These are phyloP conservation scores for Magnaporthiopsis incrustans DNA, from an alignment of 2,329 filamentous ascomycete species.

Conservation along the genomic window DNA sequence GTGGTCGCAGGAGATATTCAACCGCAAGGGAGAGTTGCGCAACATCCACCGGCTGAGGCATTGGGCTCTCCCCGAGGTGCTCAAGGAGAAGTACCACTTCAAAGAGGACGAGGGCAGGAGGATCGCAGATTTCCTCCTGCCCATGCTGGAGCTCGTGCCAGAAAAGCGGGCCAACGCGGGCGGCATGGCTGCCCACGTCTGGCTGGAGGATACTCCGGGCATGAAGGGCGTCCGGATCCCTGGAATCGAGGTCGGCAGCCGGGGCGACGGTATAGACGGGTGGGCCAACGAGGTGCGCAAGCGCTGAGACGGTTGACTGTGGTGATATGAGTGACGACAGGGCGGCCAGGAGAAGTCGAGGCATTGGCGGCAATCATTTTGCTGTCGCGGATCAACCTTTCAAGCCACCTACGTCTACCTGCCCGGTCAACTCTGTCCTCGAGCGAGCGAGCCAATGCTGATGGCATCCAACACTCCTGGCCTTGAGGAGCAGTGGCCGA, in stretches of 20 bases:
- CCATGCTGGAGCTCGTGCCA: conserved; percentile 85
- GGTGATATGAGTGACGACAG: not conserved
- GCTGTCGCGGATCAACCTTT: not conserved
- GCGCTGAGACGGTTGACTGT: conserved; percentile 39
- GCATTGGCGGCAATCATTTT: not conserved
- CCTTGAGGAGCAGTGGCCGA: not conserved
- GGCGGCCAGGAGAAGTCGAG: not conserved
- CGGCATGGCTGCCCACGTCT: conserved; percentile 81
- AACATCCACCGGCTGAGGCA: conserved; percentile 96
- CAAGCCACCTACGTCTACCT: not conserved
- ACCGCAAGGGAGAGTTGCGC: conserved; percentile 89
- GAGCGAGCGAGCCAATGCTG: not conserved
- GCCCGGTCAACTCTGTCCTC: too few relatives aligned
- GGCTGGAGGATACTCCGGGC: conserved; percentile 76
- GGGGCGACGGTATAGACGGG: conserved; percentile 87
- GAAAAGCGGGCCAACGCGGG: conserved; percentile 90
- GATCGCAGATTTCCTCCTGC: conserved; percentile 73
- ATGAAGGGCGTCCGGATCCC: conserved; percentile 77
- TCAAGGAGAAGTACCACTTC: conserved; percentile 96
- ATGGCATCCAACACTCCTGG: not conserved
- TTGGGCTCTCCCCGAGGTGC: conserved; percentile 88
- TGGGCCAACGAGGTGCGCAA: conserved; percentile 88
- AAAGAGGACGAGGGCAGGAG: conserved; percentile 69
- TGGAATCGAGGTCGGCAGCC: conserved; percentile 66
- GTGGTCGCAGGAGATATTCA: conserved; percentile 98